Conservation (phyloP, 2,329 filamentous ascomycete species). For the Davidsoniella eucalypti region DNA sequence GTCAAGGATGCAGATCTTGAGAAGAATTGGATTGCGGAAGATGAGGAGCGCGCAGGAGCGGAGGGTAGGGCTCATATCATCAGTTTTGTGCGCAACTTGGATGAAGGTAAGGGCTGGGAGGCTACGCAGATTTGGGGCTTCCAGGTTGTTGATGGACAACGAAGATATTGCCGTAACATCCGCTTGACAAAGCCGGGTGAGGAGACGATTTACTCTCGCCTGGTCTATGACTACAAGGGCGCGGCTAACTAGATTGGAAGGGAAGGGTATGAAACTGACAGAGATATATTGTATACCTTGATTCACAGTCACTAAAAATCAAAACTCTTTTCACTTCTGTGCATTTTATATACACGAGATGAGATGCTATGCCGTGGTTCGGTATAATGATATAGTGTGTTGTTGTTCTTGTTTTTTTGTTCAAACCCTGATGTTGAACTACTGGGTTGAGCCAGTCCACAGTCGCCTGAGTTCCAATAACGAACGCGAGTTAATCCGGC, state of each 20-base stretch:
- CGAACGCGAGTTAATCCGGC: not conserved
- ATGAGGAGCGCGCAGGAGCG: conserved; percentile 31
- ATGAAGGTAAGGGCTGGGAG: conserved; percentile 31
- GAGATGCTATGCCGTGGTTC: too few species aligned
- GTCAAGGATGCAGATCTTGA: conserved; percentile 39
- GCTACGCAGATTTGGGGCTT: conserved; percentile 46
- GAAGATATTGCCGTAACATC: conserved; percentile 36
- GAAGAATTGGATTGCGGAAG: conserved; percentile 42
- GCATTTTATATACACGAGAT: too few species aligned
- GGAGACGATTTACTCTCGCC: conserved; percentile 31
- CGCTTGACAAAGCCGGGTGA: conserved; percentile 31
- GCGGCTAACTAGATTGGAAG: not conserved
- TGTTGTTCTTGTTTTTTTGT: not conserved
- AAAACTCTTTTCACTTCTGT: too few species aligned
- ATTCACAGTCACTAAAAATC: not conserved
- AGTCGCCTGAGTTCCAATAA: not conserved
- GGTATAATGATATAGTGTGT: not conserved
- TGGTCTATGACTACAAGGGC: conserved; percentile 38
- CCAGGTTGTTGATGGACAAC: conserved; percentile 33
- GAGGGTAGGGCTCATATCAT: conserved; percentile 48
- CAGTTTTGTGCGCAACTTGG: conserved; percentile 40
- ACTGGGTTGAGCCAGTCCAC: conserved; percentile 3
- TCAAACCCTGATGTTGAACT: not conserved
- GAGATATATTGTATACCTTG: not conserved
- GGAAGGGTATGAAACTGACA: not conserved